Evolutionary conservation across 2,329 filamentous ascomycete species (phyloP), one percentile per base, ranked within the genome.

Genomic region (Ceratocystis destructans): DNA sequence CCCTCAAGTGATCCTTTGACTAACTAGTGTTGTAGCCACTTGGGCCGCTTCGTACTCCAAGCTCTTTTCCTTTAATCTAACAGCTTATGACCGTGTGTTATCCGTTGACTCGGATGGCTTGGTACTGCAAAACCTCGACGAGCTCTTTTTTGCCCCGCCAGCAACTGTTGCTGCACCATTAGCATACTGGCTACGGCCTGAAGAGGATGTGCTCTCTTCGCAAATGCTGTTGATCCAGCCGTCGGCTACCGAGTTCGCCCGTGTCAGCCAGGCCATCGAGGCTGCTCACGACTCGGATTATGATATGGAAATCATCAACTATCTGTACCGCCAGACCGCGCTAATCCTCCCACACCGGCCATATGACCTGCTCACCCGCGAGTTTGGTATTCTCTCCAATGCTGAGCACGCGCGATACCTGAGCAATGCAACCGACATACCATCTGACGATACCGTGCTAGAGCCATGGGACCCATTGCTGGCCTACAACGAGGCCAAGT

Each of bases 1-100:
- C 6, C 31, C 15, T 20, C 45, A 59, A n/a, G 61, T 46, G 44
- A 20, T 15, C 6, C 31, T 5, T 28, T 46, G 50, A n/a, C 64
- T 46, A 53, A 53, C 48, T 28, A 1, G n/a, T 20, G 22, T 68
- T 5, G 68, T 20, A 74, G 77, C 75, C 20, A 83, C 83, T 1
- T 87, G 84, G 85, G 81, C 83, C 66, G 80, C 82, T 45, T 84
- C 82, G 1, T 84, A 84, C 70, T 86, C 85, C 25, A 89, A 90
- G 72, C 79, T 88, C 44, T 79, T 87, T 22, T 84, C 85, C 1
- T 89, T 88, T 72, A 85, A 85, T 67, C 83, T 87, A 64, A 83
- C 82, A 0, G 78, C 85, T 66, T 89, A 88, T 48, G 66, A 68
- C 0, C 72, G 74, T 0, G 77, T 80, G 1, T 69, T 77, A 6